Base-by-base conservation (phyloP, 2,329 filamentous ascomycete species). In the Verticillium albo-atrum region DNA sequence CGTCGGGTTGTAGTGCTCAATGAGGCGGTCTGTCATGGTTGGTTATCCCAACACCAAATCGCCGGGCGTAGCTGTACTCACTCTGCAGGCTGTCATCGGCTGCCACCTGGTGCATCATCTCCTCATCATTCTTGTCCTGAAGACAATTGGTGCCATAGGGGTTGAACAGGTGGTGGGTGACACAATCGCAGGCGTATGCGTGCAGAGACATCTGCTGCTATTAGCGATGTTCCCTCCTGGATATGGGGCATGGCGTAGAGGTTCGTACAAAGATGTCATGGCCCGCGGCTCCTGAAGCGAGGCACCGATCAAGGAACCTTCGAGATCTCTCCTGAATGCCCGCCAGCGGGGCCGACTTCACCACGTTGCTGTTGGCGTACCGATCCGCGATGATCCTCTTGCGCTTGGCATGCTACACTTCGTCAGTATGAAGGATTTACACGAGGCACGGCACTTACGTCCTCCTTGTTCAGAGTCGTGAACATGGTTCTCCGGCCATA, bases 141-240 rank as follows among this genome's bases (percentile, higher is more conserved):
- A 90, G 76, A 9, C 86, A 88, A 61, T 86, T 77, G 1, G 84
- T 83, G 2, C 87, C 87, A 60, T 84, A 79, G 0, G 87, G 86
- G 58, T 88, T 84, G 67, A 90, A 89, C n/a, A 90, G 77, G 64
- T 89, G 86, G 65, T 89, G 84, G 0, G 86, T 88, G 28, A 86
- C 81, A 65, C 87, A 89, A 67, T 90, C 88, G 57, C 89, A 84
- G 1, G 88, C 87, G 68, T 88, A 90, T 27, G 87, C 82, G 63
- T 90, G 88, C 2, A 90, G 74, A 12, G 61, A 60, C 61, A 63
- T 63, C 62, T 63, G 47, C 15, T 3, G 20, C 6, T 17, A 50
- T n/a, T n/a, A 51, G 28, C 17, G 14, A 9, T 9, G 9, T 6
- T 6, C 17, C 26, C 17, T 20, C 7, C 20, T 15, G 14, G 25